Percentiles rank a stretch among this genome's conserved stretches.
These are phyloP conservation scores for Fusarium nodosum DNA, from an alignment of 2,329 filamentous ascomycete genomes.

Conservation along the genomic window DNA sequence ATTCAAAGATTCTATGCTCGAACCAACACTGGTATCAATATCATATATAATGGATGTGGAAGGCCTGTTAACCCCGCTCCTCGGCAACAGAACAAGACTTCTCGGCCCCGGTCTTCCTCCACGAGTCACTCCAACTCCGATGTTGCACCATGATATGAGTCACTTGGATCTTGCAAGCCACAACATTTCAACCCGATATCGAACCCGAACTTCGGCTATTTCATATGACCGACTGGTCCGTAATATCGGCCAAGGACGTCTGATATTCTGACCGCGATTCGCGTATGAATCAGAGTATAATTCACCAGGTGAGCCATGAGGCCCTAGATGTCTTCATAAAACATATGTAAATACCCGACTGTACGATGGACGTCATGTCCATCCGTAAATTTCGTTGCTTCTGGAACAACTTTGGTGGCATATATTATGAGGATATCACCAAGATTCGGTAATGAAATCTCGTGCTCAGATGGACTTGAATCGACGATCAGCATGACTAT, in stretches of 20 bases:
- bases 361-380: accelerated
- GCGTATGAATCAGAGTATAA: neutral
- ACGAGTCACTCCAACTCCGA: neutral
- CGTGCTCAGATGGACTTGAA: neutral
- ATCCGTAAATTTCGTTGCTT: too few species aligned
- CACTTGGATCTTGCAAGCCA: neutral
- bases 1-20: neutral
- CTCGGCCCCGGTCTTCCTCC: neutral
- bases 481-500: neutral
- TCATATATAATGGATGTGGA: conserved; percentile 17
- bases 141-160: neutral
- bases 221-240: neutral
- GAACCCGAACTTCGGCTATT: neutral
- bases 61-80: conserved; percentile 25
- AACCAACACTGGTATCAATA: neutral
- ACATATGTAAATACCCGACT: neutral
- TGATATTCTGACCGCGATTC: neutral
- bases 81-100: conserved; percentile 11
- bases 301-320: neutral
- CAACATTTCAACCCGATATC: neutral
- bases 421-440: neutral
- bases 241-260: neutral
- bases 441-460: neutral
- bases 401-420: neutral
- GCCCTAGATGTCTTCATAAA: too few species aligned